Base-by-base conservation (phyloP, 306 rosid genomes). In the Trifolium dubium region DNA sequence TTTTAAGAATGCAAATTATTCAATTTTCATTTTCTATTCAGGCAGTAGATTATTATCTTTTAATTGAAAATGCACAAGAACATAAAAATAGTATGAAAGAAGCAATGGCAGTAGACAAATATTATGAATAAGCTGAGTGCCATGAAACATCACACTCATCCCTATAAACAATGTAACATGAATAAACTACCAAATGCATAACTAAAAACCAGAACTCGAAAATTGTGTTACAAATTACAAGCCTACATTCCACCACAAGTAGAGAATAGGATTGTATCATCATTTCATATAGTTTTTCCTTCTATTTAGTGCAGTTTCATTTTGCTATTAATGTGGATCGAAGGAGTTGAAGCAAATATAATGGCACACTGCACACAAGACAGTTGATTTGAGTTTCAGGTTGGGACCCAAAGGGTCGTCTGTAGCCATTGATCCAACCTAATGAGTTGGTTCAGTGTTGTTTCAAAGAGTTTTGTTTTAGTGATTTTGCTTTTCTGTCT, bases 1-100 rank as follows among this genome's bases (percentile, higher is more conserved):
- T 83, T 73, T 35, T 44, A 80, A 76, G 59, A 15, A 77, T 54
- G 73, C 18, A 34, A 81, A 82, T 58, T 34, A 14, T 30, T 18
- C 65, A 32, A 59, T 31, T 19, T 73, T 67, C 18, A 34, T 64
- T 69, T 31, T 29, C 13, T 58, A 34, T 66, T 59, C 63, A 69
- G 58, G 37, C 4, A 12, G 37, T 7, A 60, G 56, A 80, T 62
- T 44, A 62, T 34, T 41, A 19, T 69, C 46, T 10, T 80, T 75
- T 35, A 75, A 70, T 39, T 15, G 64, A 75, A 72, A 70, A 67
- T 43, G 47, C 37, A 67, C 50, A 68, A 62, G 56, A 72, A 9
- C 64, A 23, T n/a, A 51, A 61, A 37, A 4, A 23, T 17, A 28
- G 29, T 72, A 12, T 9, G 29, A 7, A 34, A 49, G 63, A 73